Conservation (phyloP, 2,329 filamentous ascomycete genomes). For the Colletotrichum sansevieriae region DNA sequence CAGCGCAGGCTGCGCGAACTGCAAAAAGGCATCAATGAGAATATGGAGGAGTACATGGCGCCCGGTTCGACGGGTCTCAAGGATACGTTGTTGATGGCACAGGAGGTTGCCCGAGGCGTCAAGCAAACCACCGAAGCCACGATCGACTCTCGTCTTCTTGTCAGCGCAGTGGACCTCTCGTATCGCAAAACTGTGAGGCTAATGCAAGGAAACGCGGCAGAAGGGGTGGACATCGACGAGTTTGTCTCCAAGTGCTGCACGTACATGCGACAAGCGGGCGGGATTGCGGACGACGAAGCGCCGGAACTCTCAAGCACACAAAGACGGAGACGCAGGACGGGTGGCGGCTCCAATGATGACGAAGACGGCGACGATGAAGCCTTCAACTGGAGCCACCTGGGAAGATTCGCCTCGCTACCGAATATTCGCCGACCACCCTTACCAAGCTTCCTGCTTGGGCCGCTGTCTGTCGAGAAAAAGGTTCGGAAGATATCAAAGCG, state of each 20-base stretch:
- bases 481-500: slow-evolving; percentile 78
- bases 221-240: slow-evolving; percentile 89
- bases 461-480: slow-evolving; percentile 90
- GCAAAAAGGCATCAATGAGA: slow-evolving; percentile 71
- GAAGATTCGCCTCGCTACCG: slow-evolving; percentile 80
- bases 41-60: slow-evolving; percentile 79
- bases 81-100: slow-evolving; percentile 74
- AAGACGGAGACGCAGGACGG: slow-evolving; percentile 56
- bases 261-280: slow-evolving; percentile 82
- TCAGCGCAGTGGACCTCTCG: slow-evolving; percentile 83
- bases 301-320: slow-evolving; percentile 65
- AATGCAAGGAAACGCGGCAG: slow-evolving; percentile 77
- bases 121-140: slow-evolving; percentile 92
- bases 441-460: slow-evolving; percentile 87
- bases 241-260: slow-evolving; percentile 91
- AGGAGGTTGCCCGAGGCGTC: slow-evolving; percentile 75
- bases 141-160: slow-evolving; percentile 88
- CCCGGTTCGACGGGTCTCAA: slow-evolving; percentile 74
- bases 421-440: slow-evolving; percentile 80
- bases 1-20: slow-evolving; percentile 79
- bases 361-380: slow-evolving; percentile 81
- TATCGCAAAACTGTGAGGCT: slow-evolving; percentile 83
- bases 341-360: slow-evolving; percentile 62
- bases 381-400: slow-evolving; percentile 89
- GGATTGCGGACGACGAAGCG: slow-evolving; percentile 64